Conservation (phyloP, 805 yeast species). For the Candida boleticola region DNA sequence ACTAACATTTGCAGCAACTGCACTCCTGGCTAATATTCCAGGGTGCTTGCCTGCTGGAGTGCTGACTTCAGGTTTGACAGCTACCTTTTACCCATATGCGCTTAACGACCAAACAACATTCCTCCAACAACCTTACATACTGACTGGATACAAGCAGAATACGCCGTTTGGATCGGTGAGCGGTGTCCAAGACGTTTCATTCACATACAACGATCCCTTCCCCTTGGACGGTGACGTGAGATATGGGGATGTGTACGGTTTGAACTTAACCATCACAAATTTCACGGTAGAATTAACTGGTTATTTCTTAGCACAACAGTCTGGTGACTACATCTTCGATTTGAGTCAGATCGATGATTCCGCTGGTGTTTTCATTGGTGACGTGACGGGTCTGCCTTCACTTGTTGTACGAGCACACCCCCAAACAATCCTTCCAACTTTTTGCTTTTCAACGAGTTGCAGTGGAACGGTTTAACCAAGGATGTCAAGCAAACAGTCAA, state of each 20-base stretch:
- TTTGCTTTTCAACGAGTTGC: neutral
- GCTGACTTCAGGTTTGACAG: neutral
- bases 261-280: conserved; percentile 11
- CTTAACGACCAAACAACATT: neutral
- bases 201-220: no score
- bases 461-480: neutral
- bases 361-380: conserved; percentile 27
- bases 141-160: neutral
- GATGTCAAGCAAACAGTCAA: neutral
- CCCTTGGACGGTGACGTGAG: no score
- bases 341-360: conserved; percentile 24
- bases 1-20: no score
- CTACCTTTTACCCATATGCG: neutral
- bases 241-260: no score
- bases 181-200: no score
- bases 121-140: neutral
- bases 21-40: neutral
- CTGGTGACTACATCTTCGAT: conserved; percentile 23
- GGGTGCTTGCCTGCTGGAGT: neutral
- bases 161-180: no score
- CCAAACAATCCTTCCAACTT: no score
- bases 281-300: conserved; percentile 16
- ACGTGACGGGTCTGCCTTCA: conserved; percentile 25
- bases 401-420: no score
- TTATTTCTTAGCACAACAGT: conserved; percentile 16